These are phyloP conservation scores for Amanita jacksonii DNA, from an alignment of 768 basidiomycete genomes.

Conservation along the genomic window DNA sequence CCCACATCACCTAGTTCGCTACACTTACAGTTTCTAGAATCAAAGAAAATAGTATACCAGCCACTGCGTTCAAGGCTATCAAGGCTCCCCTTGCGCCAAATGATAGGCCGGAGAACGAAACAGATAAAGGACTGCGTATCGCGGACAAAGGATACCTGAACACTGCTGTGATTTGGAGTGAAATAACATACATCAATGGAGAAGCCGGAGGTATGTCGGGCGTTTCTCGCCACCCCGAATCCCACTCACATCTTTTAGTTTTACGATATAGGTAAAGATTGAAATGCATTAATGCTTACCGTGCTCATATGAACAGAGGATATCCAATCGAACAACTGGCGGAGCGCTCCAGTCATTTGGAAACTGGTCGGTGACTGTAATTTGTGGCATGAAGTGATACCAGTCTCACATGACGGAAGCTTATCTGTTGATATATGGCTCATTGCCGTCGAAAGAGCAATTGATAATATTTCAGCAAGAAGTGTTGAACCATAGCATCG, in stretches of 20 bases:
- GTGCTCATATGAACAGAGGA: constrained; percentile 41
- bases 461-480: constrained; percentile 60
- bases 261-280: constrained; percentile 58
- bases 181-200: constrained; percentile 89
- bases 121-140: constrained; percentile 71
- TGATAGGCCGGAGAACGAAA: constrained; percentile 76
- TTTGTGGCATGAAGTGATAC: neutral
- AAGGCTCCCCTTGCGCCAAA: constrained; percentile 44
- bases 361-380: constrained; percentile 32
- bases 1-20: neutral
- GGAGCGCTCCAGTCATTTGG: constrained; percentile 67
- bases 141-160: constrained; percentile 77
- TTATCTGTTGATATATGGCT: constrained; percentile 85
- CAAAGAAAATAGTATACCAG: constrained; percentile 67
- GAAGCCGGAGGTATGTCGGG: constrained; percentile 62
- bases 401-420: constrained; percentile 23
- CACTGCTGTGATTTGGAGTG: constrained; percentile 69
- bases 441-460: constrained; percentile 57
- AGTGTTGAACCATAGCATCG: constrained; percentile 65
- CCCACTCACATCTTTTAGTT: constrained; percentile 22
- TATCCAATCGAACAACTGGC: constrained; percentile 93
- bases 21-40: constrained; percentile 38
- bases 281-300: neutral
- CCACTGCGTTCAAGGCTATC: constrained; percentile 75
- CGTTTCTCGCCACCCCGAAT: too few relatives aligned